phyloP scores from a whole-genome alignment of 2,329 filamentous ascomycete genomes.

The Fusarium sp. region DNA sequence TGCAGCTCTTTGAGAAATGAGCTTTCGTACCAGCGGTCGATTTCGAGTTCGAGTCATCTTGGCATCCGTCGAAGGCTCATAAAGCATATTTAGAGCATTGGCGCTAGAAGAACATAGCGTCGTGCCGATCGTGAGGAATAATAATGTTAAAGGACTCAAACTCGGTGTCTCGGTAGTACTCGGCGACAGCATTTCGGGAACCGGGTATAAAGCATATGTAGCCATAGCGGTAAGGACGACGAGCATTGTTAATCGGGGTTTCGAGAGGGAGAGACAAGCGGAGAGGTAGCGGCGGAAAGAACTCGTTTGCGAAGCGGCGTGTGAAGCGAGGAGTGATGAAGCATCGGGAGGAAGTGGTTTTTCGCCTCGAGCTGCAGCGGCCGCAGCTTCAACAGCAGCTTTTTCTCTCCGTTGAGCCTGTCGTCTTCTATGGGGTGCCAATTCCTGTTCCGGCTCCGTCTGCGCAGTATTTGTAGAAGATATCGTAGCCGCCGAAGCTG shows the following conservation, averaged over 20 bases:
- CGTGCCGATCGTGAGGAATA: constrained; percentile 91
- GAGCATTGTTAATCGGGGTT: constrained; percentile 90
- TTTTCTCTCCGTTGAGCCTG: constrained; percentile 45
- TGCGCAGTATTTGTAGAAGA: constrained; percentile 30
- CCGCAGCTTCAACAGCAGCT: constrained; percentile 33
- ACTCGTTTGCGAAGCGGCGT: constrained; percentile 60
- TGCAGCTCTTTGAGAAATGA: constrained; percentile 78
- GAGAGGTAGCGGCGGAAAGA: constrained; percentile 75
- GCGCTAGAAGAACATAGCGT: constrained; percentile 89
- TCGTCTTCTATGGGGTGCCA: constrained; percentile 50
- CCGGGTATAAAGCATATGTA: constrained; percentile 91
- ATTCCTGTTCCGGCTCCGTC: constrained; percentile 24
- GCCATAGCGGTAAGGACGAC: constrained; percentile 92
- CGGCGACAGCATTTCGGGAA: constrained; percentile 83
- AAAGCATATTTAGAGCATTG: constrained; percentile 97
- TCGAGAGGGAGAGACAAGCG: constrained; percentile 90
- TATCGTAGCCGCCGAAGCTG: constrained; percentile 34
- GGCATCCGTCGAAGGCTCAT: constrained; percentile 89
- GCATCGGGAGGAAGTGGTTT: constrained; percentile 58
- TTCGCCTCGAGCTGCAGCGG: constrained; percentile 29
- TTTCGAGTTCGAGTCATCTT: constrained; percentile 95
- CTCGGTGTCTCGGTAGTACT: constrained; percentile 76
- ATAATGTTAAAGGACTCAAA: constrained; percentile 87
- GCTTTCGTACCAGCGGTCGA: constrained; percentile 82
- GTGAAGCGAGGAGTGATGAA: constrained; percentile 65